Evolutionary conservation across 306 rosid species (phyloP).

Genomic region (Quercus dentata): DNA sequence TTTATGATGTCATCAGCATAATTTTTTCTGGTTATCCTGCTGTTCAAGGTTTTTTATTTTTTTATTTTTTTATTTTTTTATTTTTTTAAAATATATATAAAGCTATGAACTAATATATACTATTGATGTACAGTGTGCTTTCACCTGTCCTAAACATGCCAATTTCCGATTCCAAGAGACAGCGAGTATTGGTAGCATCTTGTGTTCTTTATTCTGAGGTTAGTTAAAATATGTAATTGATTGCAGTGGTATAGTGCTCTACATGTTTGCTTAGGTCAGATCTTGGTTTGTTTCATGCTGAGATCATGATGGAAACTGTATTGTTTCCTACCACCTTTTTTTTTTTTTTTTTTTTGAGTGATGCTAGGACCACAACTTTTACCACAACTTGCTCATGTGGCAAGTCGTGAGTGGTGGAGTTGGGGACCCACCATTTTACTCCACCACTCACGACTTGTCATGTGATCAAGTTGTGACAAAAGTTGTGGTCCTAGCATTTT

Average conservation of each 20-base stretch:
- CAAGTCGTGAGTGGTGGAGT: too few relatives aligned
- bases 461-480: too few relatives aligned
- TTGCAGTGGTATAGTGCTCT: neutral
- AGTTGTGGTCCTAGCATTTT: neutral
- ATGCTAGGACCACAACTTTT: too few relatives aligned
- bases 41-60: neutral
- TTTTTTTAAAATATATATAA: neutral
- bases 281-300: neutral
- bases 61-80: too few relatives aligned
- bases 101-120: constrained; percentile 12
- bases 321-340: constrained; percentile 6
- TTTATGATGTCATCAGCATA: neutral
- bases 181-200: constrained; percentile 90
- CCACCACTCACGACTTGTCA: too few relatives aligned
- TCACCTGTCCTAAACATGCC: constrained; percentile 98
- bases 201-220: constrained; percentile 96
- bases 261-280: neutral
- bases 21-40: neutral
- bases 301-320: neutral
- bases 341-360: too few relatives aligned
- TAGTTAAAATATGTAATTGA: constrained; percentile 21
- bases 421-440: too few relatives aligned
- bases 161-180: constrained; percentile 89
- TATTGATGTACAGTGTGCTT: constrained; percentile 71
- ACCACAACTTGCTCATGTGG: too few relatives aligned